Evolutionary conservation across 1,139 yeast genomes (phyloP).

Genomic region (Kodamaea anthophila): DNA sequence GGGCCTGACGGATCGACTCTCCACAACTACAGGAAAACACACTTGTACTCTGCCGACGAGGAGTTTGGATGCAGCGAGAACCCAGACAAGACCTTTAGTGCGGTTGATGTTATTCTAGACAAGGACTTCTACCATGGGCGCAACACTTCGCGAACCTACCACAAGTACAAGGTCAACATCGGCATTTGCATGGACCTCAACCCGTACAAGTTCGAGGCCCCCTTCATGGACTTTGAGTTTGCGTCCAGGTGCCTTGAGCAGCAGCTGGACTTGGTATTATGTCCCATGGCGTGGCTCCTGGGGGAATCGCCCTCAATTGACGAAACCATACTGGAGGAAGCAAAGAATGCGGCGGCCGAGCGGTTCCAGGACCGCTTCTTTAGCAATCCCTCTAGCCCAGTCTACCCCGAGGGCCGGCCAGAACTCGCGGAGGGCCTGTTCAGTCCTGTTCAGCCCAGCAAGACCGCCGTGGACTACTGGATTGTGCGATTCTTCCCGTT

Average conservation of each 20-base stretch:
- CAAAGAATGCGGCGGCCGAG: conserved; percentile 4
- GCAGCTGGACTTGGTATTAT: conserved; percentile 49
- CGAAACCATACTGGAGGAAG: not conserved
- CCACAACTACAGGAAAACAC: conserved; percentile 71
- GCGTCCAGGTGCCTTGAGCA: conserved; percentile 47
- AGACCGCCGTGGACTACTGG: conserved; percentile 54
- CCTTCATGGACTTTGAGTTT: conserved; percentile 71
- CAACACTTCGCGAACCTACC: not conserved
- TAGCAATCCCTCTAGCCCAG: not conserved
- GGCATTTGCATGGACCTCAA: conserved; percentile 97
- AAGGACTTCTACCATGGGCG: conserved; percentile 19
- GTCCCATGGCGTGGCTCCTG: conserved; percentile 89
- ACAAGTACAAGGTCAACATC: conserved; percentile 40
- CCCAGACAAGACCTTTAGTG: conserved; percentile 38
- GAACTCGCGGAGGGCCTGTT: not conserved
- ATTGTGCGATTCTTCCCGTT: conserved; percentile 64
- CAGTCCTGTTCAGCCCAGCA: conserved; percentile 12
- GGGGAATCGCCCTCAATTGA: conserved; percentile 41
- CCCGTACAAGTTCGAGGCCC: conserved; percentile 79
- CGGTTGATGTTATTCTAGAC: conserved; percentile 33
- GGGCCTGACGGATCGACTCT: conserved; percentile 53
- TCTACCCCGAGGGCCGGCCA: conserved; percentile 2
- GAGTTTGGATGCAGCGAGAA: conserved; percentile 76
- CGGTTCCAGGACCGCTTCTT: conserved; percentile 1
- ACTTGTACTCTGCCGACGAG: conserved; percentile 75